These are phyloP conservation scores for Tetramitus jugosus DNA, from an alignment of 208 protist genomes.

Conservation along the genomic window DNA sequence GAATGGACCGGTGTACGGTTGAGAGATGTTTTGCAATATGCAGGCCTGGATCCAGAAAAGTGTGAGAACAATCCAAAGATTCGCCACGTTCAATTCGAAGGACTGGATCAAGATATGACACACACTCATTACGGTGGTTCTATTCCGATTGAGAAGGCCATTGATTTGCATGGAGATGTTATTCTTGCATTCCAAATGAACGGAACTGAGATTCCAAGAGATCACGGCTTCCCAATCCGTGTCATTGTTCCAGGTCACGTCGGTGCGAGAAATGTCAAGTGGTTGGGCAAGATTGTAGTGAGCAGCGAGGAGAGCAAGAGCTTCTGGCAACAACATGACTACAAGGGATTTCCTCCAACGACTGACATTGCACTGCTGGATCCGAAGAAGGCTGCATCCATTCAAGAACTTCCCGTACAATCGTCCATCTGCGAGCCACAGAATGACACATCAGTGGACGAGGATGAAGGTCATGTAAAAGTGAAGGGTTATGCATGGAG, in stretches of 20 bases:
- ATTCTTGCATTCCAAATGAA: slow-evolving; percentile 75
- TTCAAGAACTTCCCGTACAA: slow-evolving; percentile 65
- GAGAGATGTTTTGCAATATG: slow-evolving; percentile 46
- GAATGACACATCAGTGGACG: slow-evolving; percentile 28
- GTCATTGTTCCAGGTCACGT: slow-evolving; percentile 63
- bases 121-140: slow-evolving; percentile 48
- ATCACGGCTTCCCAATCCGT: slow-evolving; percentile 66
- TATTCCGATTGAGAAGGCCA: slow-evolving; percentile 55
- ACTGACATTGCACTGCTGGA: slow-evolving; percentile 36
- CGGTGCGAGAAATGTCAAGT: slow-evolving; percentile 61
- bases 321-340: slow-evolving; percentile 67
- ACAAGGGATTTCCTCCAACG: slow-evolving; percentile 60
- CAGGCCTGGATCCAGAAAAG: slow-evolving; percentile 1
- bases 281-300: slow-evolving; percentile 50
- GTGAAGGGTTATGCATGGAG: slow-evolving; percentile 55
- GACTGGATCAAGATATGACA: slow-evolving; percentile 47
- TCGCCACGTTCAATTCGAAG: slow-evolving; percentile 63
- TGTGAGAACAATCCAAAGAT: slow-evolving; percentile 24
- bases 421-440: slow-evolving; percentile 53
- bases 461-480: slow-evolving; percentile 30
- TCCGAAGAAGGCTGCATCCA: slow-evolving; percentile 27
- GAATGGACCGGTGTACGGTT: slow-evolving; percentile 55
- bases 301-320: slow-evolving; percentile 45
- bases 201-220: slow-evolving; percentile 52
- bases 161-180: slow-evolving; percentile 47